A percentile compares a stretch with the other conserved stretches of the same genome.
Conservation (phyloP, 352 stramenopile genomes). For the Pythium sukuiense region DNA sequence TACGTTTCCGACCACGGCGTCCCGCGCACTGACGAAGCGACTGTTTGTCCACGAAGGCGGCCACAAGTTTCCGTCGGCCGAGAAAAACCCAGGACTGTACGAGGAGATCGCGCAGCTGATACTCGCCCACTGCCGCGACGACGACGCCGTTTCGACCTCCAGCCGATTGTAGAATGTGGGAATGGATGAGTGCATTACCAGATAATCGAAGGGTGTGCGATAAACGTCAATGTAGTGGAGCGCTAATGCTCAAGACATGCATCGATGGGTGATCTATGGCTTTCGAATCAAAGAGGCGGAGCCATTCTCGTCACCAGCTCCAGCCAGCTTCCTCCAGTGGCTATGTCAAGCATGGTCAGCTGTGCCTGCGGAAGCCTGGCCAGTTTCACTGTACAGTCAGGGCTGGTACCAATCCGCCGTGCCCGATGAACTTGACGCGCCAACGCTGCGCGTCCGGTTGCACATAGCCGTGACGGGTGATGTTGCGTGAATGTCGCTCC, state of each 20-base stretch:
- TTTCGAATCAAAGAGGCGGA: no score
- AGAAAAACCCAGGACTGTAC: conserved; percentile 29
- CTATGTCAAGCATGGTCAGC: no score
- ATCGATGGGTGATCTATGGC: no score
- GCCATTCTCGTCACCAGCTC: no score
- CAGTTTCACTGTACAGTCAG: no score
- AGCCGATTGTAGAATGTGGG: conserved; percentile 3
- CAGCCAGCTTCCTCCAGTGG: no score
- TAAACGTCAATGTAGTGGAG: background rate
- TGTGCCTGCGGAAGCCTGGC: no score
- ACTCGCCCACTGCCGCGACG: conserved; percentile 14
- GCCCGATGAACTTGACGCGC: no score
- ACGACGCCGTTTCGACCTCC: background rate
- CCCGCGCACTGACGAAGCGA: conserved; percentile 8
- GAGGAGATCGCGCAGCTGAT: conserved; percentile 30
- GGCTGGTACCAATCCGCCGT: no score
- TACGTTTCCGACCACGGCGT: conserved; percentile 11
- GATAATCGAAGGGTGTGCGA: no score
- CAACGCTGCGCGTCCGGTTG: no score
- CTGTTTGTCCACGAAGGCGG: conserved; percentile 31
- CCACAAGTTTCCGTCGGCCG: conserved; percentile 33
- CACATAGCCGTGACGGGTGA: background rate
- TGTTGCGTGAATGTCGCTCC: conserved; percentile 14
- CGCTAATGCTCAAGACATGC: background rate
- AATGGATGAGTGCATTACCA: background rate